Evolutionary conservation across 1,284 basidiomycete genomes (phyloP), one percentile per base, ranked within the genome.

Genomic region (Testicularia cyperi): DNA sequence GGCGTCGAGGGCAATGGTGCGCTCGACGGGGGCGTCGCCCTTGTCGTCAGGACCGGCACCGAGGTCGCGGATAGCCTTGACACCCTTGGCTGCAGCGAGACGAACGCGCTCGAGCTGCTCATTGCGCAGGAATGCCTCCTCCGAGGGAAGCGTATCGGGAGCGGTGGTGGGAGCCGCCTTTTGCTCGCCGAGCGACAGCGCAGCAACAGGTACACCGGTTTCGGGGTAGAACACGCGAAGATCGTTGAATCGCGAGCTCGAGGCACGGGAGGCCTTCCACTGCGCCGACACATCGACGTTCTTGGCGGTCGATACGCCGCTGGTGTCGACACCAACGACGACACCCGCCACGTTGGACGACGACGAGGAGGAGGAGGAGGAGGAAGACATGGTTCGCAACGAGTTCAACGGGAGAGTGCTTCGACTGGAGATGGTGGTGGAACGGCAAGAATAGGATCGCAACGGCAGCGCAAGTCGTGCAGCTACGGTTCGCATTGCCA

Each of bases 61-160:
- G 30, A 71, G 57, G 32, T 75, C 71, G 24, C 69, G 58, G 33
- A 75, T 54, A 4, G 69, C 67, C 41, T 67, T 62, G 34, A 61
- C 68, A 38, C 71, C 73, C 52, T 72, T 72, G 16, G 65, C 73
- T 15, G 69, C 71, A n/a, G 70, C 68, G 21, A 68, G 54, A 20
- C 73, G 67, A 21, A 63, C 65, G 24, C 61, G 49, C 52, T 75
- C 73, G 38, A 65, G 53, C 36, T 62, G 53, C 51, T 75, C 72
- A 44, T 75, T 74, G 39, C 70, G 68, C 32, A 75, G 58, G 46
- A 41, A 74, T 22, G 40, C 38, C 47, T 58, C 43, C n/a, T 60
- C 63, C 18, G 53, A 18, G 19, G 69, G 66, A 13, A 63, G 45
- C 15, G 65, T 43, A 36, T 75, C 72, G 19, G 72, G 68, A 9